These are phyloP conservation scores for Sindora glabra DNA, from an alignment of 306 rosid species.

Conservation along the genomic window DNA sequence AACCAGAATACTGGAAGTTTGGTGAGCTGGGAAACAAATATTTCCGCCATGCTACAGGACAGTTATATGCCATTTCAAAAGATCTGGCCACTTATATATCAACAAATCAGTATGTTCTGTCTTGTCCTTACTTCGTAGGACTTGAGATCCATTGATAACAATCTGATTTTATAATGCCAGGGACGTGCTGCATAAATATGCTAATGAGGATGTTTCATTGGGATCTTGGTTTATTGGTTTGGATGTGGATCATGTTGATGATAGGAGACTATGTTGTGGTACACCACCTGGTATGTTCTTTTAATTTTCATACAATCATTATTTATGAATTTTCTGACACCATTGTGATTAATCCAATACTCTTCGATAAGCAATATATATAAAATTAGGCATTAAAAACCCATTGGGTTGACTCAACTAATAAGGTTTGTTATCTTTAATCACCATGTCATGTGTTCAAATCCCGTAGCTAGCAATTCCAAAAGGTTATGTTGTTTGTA, in stretches of 20 bases:
- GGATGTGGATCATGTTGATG: constrained; percentile 78
- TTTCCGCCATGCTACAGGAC: constrained; percentile 94
- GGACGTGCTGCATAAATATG: constrained; percentile 77
- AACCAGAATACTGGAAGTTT: constrained; percentile 91
- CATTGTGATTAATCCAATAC: not conserved
- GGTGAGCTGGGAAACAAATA: constrained; percentile 82
- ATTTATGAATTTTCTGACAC: not conserved
- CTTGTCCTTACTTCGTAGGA: not conserved
- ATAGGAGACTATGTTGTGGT: constrained; percentile 80
- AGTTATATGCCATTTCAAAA: constrained; percentile 73
- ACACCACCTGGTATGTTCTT: constrained; percentile 63
- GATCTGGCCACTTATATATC: constrained; percentile 78
- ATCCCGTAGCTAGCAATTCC: too few relatives aligned
- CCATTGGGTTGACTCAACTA: too few relatives aligned
- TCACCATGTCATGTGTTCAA: too few relatives aligned
- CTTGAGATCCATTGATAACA: not conserved
- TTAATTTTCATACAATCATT: not conserved
- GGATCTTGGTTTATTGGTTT: constrained; percentile 94
- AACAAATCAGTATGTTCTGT: constrained; percentile 62
- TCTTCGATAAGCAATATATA: not conserved
- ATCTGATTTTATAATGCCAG: constrained; percentile 27
- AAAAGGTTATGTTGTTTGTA: too few relatives aligned
- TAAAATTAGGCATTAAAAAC: too few relatives aligned
- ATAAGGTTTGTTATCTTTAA: too few relatives aligned
- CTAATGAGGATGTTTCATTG: constrained; percentile 87